Percentiles rank a stretch among this genome's conserved stretches.
phyloP scores from a whole-genome alignment of 2,329 filamentous ascomycete genomes.

The Aspergillus sp. region DNA sequence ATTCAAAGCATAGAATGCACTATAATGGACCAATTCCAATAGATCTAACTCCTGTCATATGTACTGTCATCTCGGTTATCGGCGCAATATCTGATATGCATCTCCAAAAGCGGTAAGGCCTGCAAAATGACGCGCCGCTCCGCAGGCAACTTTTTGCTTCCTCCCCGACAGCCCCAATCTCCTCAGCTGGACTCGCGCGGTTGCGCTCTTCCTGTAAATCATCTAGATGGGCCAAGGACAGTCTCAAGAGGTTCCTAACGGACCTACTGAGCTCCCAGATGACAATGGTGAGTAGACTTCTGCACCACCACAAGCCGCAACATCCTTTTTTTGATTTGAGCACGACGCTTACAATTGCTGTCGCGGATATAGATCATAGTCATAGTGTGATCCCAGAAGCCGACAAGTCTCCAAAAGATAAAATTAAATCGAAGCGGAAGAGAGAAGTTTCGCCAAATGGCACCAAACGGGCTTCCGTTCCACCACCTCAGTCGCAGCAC shows the following conservation, averaged over 20 bases:
- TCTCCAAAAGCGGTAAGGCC: slow-evolving; percentile 1
- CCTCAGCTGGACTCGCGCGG: not conserved
- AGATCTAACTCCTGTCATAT: too few species aligned
- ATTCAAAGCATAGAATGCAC: not conserved
- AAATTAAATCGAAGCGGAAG: slow-evolving; percentile 4
- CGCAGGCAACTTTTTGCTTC: slow-evolving; percentile 1
- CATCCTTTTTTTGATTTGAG: too few species aligned
- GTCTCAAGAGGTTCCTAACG: slow-evolving; percentile 10
- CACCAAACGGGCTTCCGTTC: not conserved
- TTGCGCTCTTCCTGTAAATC: not conserved
- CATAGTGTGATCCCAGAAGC: too few species aligned
- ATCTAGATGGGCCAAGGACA: slow-evolving; percentile 14
- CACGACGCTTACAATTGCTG: too few species aligned
- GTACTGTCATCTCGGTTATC: not conserved
- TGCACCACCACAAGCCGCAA: not conserved
- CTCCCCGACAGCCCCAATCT: not conserved
- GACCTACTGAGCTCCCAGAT: slow-evolving; percentile 1
- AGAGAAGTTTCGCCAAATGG: slow-evolving; percentile 6
- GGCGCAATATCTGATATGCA: too few species aligned
- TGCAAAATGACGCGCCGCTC: not conserved
- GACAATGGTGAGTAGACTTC: slow-evolving; percentile 5
- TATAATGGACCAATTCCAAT: too few species aligned
- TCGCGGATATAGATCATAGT: too few species aligned
- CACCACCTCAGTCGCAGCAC: not conserved
- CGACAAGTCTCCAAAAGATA: not conserved